These are phyloP conservation scores for Uromyces viciae-fabae DNA, from an alignment of 1,284 basidiomycete genomes.

Conservation along the genomic window DNA sequence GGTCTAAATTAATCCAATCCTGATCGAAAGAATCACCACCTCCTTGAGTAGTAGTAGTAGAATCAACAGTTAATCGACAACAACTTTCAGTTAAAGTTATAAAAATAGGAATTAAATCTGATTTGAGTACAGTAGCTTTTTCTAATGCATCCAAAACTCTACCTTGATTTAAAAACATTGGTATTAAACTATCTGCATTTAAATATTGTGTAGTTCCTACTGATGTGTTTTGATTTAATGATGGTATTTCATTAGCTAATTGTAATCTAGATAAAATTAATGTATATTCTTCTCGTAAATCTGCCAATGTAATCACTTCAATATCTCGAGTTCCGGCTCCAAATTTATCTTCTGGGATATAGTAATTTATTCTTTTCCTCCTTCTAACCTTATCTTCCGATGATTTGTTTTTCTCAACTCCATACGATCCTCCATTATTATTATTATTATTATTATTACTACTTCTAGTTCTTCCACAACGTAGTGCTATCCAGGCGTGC, in stretches of 20 bases:
- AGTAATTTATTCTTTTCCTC: conserved; percentile 66
- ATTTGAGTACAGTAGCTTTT: conserved; percentile 46
- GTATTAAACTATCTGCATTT: conserved; percentile 2
- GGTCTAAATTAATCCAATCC: conserved; percentile 29
- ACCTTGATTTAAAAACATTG: conserved; percentile 40
- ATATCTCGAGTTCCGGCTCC: conserved; percentile 57
- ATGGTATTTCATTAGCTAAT: conserved; percentile 64
- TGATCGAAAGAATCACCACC: not conserved
- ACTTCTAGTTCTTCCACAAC: conserved; percentile 10
- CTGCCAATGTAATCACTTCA: conserved; percentile 73
- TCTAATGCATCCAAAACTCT: conserved; percentile 37
- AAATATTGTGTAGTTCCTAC: not conserved
- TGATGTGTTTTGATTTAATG: conserved; percentile 56
- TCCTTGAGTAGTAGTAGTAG: no score
- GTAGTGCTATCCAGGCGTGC: conserved; percentile 73
- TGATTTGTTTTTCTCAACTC: conserved; percentile 48
- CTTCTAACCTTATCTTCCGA: conserved; percentile 58
- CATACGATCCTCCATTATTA: not conserved
- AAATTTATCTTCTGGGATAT: conserved; percentile 73
- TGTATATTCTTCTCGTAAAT: conserved; percentile 80
- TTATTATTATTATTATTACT: not conserved
- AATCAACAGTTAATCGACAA: conserved; percentile 31
- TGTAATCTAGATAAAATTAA: conserved; percentile 74
- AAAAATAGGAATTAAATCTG: conserved; percentile 61
- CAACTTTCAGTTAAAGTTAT: conserved; percentile 60